These are phyloP conservation scores for Camelina neglecta DNA, from an alignment of 345 rosid species.

Conservation along the genomic window DNA sequence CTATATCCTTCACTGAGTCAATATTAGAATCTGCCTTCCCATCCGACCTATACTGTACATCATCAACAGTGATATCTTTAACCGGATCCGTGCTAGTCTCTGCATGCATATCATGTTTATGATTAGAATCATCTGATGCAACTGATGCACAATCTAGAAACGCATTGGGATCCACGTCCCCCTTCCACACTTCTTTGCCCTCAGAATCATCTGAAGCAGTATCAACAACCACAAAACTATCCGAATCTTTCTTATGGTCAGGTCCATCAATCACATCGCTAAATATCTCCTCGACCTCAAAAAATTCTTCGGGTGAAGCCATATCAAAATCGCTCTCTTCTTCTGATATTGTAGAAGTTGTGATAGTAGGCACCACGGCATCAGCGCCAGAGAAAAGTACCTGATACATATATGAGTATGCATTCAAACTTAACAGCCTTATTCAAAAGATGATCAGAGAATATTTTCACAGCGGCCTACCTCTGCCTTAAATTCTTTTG, in stretches of 20 bases:
- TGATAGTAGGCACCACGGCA: constrained; percentile 63
- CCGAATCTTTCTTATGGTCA: constrained; percentile 60
- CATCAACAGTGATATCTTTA: constrained; percentile 94
- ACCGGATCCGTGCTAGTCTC: constrained; percentile 64
- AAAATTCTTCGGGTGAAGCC: constrained; percentile 93
- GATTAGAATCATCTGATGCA: constrained; percentile 70
- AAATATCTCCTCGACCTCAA: constrained; percentile 97
- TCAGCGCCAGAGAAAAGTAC: constrained; percentile 84
- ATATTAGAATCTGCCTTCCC: constrained; percentile 56
- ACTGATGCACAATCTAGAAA: constrained; percentile 78
- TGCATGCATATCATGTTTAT: constrained; percentile 51
- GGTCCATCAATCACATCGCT: constrained; percentile 67
- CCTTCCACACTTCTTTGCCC: constrained; percentile 66
- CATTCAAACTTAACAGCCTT: constrained; percentile 69
- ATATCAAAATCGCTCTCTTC: constrained; percentile 67
- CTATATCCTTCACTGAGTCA: constrained; percentile 80
- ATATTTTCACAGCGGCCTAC: constrained; percentile 57
- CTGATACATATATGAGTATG: constrained; percentile 77
- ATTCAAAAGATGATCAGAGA: constrained; percentile 27
- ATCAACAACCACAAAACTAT: constrained; percentile 46
- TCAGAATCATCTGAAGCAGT: constrained; percentile 49
- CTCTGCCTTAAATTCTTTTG: constrained; percentile 92
- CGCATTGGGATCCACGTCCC: constrained; percentile 66
- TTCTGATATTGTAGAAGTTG: constrained; percentile 56
- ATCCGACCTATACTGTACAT: constrained; percentile 72